Conservation (phyloP, 805 yeast genomes). For the Pichia sporocuriosa region DNA sequence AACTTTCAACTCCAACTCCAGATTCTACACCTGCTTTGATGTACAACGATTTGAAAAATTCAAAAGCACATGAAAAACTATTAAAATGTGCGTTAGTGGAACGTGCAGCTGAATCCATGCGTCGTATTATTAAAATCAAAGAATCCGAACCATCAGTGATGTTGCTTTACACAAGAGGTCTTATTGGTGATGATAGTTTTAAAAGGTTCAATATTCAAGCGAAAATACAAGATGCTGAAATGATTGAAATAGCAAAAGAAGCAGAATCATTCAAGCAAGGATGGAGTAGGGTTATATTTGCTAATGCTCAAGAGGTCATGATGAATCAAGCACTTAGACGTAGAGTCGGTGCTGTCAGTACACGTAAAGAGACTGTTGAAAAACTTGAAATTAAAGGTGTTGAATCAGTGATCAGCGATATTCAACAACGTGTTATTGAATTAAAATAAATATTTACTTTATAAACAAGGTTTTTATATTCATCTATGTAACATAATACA, state of each 20-base stretch:
- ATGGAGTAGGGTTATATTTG: constrained; percentile 62
- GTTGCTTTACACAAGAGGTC: constrained; percentile 75
- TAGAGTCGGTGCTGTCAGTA: constrained; percentile 47
- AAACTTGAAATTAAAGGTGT: constrained; percentile 28
- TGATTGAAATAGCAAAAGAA: constrained; percentile 67
- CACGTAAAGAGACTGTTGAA: constrained; percentile 31
- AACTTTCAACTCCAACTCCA: constrained; percentile 8
- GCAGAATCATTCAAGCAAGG: constrained; percentile 68
- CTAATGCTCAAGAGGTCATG: constrained; percentile 80
- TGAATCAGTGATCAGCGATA: constrained; percentile 16
- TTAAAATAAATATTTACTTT: constrained; percentile 1
- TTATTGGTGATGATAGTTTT: constrained; percentile 84
- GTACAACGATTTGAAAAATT: constrained; percentile 28
- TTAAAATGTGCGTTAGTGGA: constrained; percentile 43
- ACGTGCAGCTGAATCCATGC: constrained; percentile 77
- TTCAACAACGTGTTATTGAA: constrained; percentile 13
- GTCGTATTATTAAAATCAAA: constrained; percentile 74
- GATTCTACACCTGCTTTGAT: constrained; percentile 15
- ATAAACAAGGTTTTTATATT: constrained; percentile 1
- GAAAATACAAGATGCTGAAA: constrained; percentile 74
- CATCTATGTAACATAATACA: neutral
- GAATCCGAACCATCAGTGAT: constrained; percentile 69
- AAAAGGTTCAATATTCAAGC: constrained; percentile 72
- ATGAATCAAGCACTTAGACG: constrained; percentile 87
- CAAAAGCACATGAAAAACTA: constrained; percentile 61